phyloP scores from a whole-genome alignment of 192 early-diverging fungal genomes.

The Entophlyctis luteolus region DNA sequence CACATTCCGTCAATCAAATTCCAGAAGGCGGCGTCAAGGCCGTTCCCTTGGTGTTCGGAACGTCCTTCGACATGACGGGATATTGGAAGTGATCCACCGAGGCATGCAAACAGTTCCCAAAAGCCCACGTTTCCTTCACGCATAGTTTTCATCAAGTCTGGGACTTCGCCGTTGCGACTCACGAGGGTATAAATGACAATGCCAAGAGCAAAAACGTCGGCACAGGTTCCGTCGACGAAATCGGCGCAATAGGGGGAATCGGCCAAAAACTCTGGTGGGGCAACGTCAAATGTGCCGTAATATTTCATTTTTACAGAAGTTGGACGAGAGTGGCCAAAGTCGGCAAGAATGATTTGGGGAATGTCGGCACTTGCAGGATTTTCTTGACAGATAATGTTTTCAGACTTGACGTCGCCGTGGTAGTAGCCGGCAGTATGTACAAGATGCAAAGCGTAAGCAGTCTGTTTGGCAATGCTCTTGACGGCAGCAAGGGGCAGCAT shows the following conservation, averaged over 20 bases:
- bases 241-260: neutral
- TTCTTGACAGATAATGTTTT: constrained; percentile 45
- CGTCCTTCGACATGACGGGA: neutral
- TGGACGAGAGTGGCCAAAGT: constrained; percentile 18
- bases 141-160: neutral
- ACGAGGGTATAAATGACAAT: constrained; percentile 18
- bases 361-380: neutral
- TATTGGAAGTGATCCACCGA: neutral
- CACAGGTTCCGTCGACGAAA: neutral
- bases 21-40: constrained; percentile 1
- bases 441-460: constrained; percentile 37
- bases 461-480: constrained; percentile 39
- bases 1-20: constrained; percentile 22
- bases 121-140: neutral
- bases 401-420: constrained; percentile 60
- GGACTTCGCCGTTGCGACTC: neutral
- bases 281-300: constrained; percentile 5
- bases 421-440: constrained; percentile 44
- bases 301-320: neutral
- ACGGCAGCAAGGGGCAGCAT: constrained; percentile 11
- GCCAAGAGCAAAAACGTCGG: constrained; percentile 28
- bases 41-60: neutral
- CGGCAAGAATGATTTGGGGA: neutral
- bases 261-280: constrained; percentile 12
- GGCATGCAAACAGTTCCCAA: neutral